Percentiles rank a stretch among this genome's conserved stretches.
phyloP scores from a whole-genome alignment of 2,329 filamentous ascomycete genomes.

The Rhynchosporium agropyri region DNA sequence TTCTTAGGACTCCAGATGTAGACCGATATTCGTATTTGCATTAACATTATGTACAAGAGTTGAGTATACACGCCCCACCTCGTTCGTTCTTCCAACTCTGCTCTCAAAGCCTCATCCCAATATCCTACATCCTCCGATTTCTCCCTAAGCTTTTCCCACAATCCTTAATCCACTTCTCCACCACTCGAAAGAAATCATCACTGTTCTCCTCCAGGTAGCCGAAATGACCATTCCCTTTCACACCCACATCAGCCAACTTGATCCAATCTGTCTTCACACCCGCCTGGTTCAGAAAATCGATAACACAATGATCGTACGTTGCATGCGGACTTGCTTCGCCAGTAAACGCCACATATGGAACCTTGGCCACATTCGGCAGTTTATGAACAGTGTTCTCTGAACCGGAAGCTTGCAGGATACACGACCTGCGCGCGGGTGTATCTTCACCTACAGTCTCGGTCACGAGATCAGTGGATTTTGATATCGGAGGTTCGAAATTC shows the following conservation, averaged over 20 bases:
- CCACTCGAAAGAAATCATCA: conserved; percentile 27
- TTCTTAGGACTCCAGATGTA: too few relatives aligned
- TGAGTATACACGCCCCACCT: too few relatives aligned
- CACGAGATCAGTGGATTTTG: conserved; percentile 28
- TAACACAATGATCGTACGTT: conserved; percentile 42
- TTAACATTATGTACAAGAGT: too few relatives aligned
- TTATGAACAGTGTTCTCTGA: conserved; percentile 26
- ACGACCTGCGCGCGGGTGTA: conserved; percentile 32
- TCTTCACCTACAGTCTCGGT: conserved; percentile 32
- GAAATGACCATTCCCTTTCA: conserved; percentile 34
- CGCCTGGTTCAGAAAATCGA: conserved; percentile 34
- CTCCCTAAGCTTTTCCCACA: conserved; percentile 22
- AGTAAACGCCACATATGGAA: conserved; percentile 41
- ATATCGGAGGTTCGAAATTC: conserved; percentile 33
- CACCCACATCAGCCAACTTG: conserved; percentile 29
- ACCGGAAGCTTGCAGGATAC: conserved; percentile 35
- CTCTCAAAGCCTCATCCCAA: too few relatives aligned
- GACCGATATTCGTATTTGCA: too few relatives aligned
- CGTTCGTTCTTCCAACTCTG: too few relatives aligned
- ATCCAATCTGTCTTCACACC: conserved; percentile 34
- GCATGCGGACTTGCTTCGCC: conserved; percentile 41
- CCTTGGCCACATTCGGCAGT: conserved; percentile 36
- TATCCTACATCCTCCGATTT: not conserved
- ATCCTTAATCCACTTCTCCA: conserved; percentile 30
- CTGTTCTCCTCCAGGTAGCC: conserved; percentile 35